Evolutionary conservation across 2,329 filamentous ascomycete genomes (phyloP), one percentile per base, ranked within the genome.

Genomic region (Venturia oleaginea): DNA sequence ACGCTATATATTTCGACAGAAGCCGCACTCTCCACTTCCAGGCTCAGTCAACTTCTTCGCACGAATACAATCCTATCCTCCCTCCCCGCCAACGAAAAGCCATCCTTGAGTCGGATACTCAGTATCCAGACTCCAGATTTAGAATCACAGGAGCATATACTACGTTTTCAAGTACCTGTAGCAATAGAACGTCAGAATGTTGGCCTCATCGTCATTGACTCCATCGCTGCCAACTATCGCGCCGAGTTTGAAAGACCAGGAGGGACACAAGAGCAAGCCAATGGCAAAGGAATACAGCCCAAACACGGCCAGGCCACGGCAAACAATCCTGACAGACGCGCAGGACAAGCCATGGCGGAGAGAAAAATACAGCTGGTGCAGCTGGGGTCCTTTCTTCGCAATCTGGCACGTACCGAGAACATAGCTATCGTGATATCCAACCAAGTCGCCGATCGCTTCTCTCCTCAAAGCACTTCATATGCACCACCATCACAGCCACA

Each of bases 1-100:
- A 88, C 91, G 0, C 82, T 99, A 42, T 99, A 99, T 80, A 90
- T 99, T 71, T 95, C 92, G 1, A 97, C 94, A 54, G 94, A 99
- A 77, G 87, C 91, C 0, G 82, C 90, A 0, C 83, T 99, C 1
- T 86, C 92, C 24, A 97, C 93, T 6, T 84, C 79, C 2, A 90
- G 94, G 24, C 84, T 99, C 0, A 78, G 85, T 0, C 92, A 97
- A 75, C 86, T 99, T 67, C 83, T 97, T 0, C 74, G 80, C 30
- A 79, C 79, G 57, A 86, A 96, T 73, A 86, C 88, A 0, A 72
- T 80, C 61, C 80, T 96, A 65, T 74, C 74, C 32, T 70, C 70
- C 27, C 72, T 83, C 19, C 68, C 77, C 1, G 65, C 72, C 24
- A 68, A 75, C 19, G 69, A 77, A 4, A 74, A 72, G 27, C 86